These are phyloP conservation scores for Aspergillus biplanus DNA, from an alignment of 495 filamentous ascomycete genomes.

Conservation along the genomic window DNA sequence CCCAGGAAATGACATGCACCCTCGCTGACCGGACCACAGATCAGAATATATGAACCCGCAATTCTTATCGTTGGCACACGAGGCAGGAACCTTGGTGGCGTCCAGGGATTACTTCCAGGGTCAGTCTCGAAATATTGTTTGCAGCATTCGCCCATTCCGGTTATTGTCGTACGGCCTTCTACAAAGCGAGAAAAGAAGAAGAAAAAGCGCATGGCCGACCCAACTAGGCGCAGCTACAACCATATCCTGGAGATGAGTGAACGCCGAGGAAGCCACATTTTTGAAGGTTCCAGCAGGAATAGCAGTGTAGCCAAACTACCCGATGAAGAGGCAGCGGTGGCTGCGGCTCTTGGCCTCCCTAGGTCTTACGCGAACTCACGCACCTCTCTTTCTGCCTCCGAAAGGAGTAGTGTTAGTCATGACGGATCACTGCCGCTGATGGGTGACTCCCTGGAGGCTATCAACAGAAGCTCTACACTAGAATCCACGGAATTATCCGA, in stretches of 20 bases:
- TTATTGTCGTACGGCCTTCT: conserved; percentile 90
- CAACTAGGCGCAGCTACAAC: conserved; percentile 75
- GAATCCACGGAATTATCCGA: conserved; percentile 45
- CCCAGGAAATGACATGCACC: not conserved
- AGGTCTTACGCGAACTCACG: conserved; percentile 42
- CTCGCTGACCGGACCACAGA: conserved; percentile 54
- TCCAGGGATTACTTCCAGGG: conserved; percentile 88
- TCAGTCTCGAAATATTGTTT: conserved; percentile 97
- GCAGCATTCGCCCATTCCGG: conserved; percentile 94
- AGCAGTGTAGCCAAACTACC: conserved; percentile 43
- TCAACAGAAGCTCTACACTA: conserved; percentile 32
- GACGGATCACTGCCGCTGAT: conserved; percentile 35
- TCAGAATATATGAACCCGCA: conserved; percentile 90
- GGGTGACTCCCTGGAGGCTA: conserved; percentile 34
- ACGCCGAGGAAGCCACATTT: conserved; percentile 54
- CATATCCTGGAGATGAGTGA: conserved; percentile 71
- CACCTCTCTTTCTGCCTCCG: conserved; percentile 56
- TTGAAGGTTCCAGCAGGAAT: conserved; percentile 51
- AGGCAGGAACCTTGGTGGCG: conserved; percentile 81
- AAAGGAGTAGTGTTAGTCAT: conserved; percentile 42
- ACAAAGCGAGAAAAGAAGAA: conserved; percentile 93
- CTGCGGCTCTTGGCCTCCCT: conserved; percentile 69
- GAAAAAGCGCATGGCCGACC: conserved; percentile 80
- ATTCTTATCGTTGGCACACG: conserved; percentile 95
- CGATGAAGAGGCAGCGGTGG: conserved; percentile 73